Percentiles rank a stretch among this genome's conserved stretches.
Evolutionary conservation across 2,329 filamentous ascomycete genomes (phyloP).

Genomic region (Venturia aucupariae): DNA sequence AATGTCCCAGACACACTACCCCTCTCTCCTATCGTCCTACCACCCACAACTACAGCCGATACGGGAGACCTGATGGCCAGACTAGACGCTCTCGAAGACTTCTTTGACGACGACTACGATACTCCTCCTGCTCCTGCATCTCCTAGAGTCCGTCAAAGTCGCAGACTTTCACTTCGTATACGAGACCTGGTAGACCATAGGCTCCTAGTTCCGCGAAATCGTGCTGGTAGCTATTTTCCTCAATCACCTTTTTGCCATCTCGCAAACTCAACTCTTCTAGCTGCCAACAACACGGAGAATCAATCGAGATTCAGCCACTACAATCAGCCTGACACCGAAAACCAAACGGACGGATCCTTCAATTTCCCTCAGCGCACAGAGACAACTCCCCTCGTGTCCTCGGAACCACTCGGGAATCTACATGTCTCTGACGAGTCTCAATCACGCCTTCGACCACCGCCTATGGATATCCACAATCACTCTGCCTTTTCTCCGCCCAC

Average conservation of each 20-base stretch:
- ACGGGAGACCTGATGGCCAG: conserved; percentile 2
- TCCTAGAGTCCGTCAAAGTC: not conserved
- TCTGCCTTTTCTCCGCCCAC: not conserved
- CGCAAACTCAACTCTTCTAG: not conserved
- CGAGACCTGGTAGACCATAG: not conserved
- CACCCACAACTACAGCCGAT: not conserved
- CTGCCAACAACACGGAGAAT: not conserved
- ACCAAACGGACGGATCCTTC: not conserved
- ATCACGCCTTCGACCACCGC: not conserved
- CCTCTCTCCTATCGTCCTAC: not conserved
- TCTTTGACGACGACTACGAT: not conserved
- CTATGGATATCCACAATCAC: not conserved
- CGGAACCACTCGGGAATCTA: not conserved
- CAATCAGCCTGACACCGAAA: not conserved
- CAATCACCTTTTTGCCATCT: not conserved
- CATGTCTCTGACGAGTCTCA: not conserved
- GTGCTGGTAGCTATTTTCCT: conserved; percentile 3
- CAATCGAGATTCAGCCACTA: not conserved
- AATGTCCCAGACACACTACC: not conserved
- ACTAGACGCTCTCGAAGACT: conserved; percentile 1
- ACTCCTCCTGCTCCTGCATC: conserved; percentile 1
- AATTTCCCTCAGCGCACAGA: not conserved
- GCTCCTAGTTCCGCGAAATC: not conserved
- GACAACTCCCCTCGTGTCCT: not conserved
- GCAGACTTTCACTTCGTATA: conserved; percentile 7